A percentile compares a stretch with the other conserved stretches of the same genome.
These are phyloP conservation scores for Eucalyptus tenuipes DNA, from an alignment of 345 rosid species.

Conservation along the genomic window DNA sequence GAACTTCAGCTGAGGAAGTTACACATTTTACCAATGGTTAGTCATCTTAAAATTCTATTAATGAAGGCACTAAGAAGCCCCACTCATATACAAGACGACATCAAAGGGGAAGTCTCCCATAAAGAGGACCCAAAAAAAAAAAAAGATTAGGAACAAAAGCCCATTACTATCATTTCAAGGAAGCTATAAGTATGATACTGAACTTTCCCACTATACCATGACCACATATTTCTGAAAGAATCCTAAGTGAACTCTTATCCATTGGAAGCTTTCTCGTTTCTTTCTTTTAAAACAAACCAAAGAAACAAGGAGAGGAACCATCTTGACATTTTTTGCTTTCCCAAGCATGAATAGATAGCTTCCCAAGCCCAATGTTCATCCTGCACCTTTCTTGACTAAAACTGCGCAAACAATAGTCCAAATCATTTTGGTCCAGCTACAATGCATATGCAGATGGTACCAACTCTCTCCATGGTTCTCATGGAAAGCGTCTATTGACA, in stretches of 20 bases:
- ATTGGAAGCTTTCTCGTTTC: neutral
- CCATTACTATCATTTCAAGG: neutral
- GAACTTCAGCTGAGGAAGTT: neutral
- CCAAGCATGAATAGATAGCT: neutral
- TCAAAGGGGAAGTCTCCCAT: neutral
- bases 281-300: neutral
- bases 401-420: neutral
- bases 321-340: neutral
- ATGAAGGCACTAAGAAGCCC: neutral
- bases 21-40: neutral
- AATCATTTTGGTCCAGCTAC: neutral
- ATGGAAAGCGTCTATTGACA: neutral
- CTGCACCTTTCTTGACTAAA: neutral
- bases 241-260: neutral
- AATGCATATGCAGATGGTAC: neutral
- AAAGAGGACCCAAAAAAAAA: neutral
- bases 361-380: neutral
- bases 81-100: neutral
- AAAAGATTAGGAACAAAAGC: neutral
- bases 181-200: neutral
- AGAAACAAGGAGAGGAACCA: neutral
- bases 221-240: neutral
- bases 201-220: neutral
- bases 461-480: neutral
- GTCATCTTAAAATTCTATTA: neutral